Evolutionary conservation across 192 early-diverging fungal species (phyloP), one percentile per base, ranked within the genome.

Genomic region (Coemansia sp.): DNA sequence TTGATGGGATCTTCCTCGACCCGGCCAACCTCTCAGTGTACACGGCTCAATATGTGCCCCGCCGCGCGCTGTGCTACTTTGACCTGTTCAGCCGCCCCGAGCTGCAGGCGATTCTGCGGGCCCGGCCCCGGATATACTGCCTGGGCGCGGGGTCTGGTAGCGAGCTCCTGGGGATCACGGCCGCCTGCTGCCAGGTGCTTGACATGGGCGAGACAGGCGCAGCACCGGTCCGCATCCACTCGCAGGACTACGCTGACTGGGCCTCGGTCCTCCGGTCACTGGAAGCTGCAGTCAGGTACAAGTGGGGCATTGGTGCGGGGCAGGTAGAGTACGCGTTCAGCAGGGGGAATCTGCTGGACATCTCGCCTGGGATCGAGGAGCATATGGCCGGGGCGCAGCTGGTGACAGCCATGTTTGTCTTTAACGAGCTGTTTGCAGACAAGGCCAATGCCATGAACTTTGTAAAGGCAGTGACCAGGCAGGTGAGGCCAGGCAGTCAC

Each of bases 391-490:
- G 66, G 17, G 80, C 89, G 3, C 65, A 82, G 48, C 50, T 94
- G 33, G 84, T 91, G 16, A 95, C 92, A 2, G 81, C 85, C 26
- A 84, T 92, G 77, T 97, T 95, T 80, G 78, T 95, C 1, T 76
- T 97, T 75, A 95, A 95, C 56, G 94, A 97, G 54, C 63, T 97
- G 13, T 86, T 97, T 62, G 60, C 80, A 3, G 78, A 82, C 51
- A 94, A 95, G 56, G 54, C 54, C 26, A 56, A 75, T 14, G 86
- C 91, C 35, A 89, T 91, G 74, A 60, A 64, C 32, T 75, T 97
- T 48, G 80, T 97, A 30, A 81, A 82, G 27, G 60, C 66, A 9
- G 54, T 97, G 20, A 77, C 91, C 5, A 65, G 60, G 7, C 58
- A 52, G 23, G 79, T 93, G 78, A 60, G 71, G 30, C 61, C 51